Evolutionary conservation across 306 rosid genomes (phyloP), one percentile per base, ranked within the genome.

Genomic region (Alnus glutinosa): DNA sequence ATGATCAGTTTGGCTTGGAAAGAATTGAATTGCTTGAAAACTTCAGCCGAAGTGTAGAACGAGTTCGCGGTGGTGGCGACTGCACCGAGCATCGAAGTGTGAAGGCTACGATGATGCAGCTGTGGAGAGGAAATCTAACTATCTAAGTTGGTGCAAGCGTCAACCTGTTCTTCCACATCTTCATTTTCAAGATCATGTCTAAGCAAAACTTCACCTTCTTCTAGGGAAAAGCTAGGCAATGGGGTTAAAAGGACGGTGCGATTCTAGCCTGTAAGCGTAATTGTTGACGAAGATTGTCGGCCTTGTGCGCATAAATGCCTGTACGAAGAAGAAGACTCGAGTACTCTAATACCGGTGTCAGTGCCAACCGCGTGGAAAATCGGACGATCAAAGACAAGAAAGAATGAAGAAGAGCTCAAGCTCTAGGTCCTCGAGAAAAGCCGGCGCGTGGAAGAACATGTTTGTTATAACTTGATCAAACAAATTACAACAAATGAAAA

Each of bases 141-240:
- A 23, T 0, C 28, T 23, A 83, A 88, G 30, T 82, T 89, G 11
- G 79, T 67, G 11, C 88, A 77, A 76, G 76, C 79, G 28, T 85
- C 93, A 1, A 82, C 92, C 4, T 93, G 98, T 74, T 93, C 99
- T 32, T 91, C 99, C 0, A 93, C 93, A 0, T 83, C 98, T 11
- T 96, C 99, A 0, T 91, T 84, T 72, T 84, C 98, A 0, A 84
- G 98, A 5, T 96, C 99, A 58, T 96, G 99, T 77, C 73, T 96
- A 30, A 93, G 94, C 83, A 90, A 90, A 79, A 82, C 70, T 10
- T 87, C 99, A 9, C 83, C 94, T 55, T 85, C 88, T 32, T 78
- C 94, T 0, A 85, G 88, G 49, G 87, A 94, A 4, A 90, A 79
- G 15, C 9, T 68, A 15, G 87, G 77, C 23, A 86, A 86, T 39